phyloP scores from a whole-genome alignment of 202 grass and related monocot genomes.

The Zoysia matrella region DNA sequence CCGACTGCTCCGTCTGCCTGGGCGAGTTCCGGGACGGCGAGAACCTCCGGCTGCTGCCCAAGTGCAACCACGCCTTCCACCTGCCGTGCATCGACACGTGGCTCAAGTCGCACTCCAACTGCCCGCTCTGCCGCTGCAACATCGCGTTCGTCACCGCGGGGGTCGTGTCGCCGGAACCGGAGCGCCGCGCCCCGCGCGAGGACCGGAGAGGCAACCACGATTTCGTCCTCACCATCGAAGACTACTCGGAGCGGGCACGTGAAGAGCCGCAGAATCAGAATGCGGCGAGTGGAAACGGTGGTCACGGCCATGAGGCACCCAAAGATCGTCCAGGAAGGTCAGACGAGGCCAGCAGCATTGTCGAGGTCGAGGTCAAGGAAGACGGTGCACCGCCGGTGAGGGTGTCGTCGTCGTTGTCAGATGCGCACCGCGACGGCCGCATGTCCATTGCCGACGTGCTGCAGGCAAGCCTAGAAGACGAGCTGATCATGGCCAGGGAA shows the following conservation, averaged over 20 bases:
- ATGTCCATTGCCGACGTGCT: constrained; percentile 83
- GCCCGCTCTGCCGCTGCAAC: constrained; percentile 88
- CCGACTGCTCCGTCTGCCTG: constrained; percentile 91
- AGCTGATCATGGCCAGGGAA: constrained; percentile 71
- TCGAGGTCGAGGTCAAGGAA: constrained; percentile 56
- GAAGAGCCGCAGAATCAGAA: constrained; percentile 35
- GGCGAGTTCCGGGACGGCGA: constrained; percentile 89
- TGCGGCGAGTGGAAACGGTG: constrained; percentile 11
- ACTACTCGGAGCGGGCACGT: constrained; percentile 28
- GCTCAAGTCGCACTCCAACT: constrained; percentile 93
- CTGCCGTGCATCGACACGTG: constrained; percentile 91
- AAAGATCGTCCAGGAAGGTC: constrained; percentile 45
- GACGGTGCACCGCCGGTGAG: constrained; percentile 32
- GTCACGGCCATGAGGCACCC: constrained; percentile 1
- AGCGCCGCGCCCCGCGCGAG: constrained; percentile 19
- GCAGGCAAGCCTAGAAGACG: constrained; percentile 71
- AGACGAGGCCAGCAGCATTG: constrained; percentile 38
- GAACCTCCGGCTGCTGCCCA: constrained; percentile 85
- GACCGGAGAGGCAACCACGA: constrained; percentile 42
- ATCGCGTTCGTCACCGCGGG: constrained; percentile 51
- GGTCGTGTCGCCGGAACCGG: constrained; percentile 28
- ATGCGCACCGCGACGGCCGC: constrained; percentile 55
- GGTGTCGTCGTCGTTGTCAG: constrained; percentile 53
- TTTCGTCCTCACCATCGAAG: constrained; percentile 46
- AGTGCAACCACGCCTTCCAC: constrained; percentile 94